Base-by-base conservation (phyloP, 306 rosid genomes). In the Comarum palustre region DNA sequence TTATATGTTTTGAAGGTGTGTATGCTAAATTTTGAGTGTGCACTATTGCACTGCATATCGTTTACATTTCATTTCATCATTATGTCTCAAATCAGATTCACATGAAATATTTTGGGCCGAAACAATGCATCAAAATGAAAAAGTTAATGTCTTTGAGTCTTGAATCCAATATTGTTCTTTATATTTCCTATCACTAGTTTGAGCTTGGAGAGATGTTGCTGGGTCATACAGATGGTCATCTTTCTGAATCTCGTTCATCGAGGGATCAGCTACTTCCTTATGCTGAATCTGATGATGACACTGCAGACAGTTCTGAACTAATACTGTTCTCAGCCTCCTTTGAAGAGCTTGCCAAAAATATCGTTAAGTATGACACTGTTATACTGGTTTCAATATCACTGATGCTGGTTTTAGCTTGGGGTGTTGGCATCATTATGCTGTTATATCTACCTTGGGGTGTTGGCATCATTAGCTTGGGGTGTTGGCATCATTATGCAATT, bases 371-470 rank as follows among this genome's bases (percentile, higher is more conserved):
- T 66, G 98, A 94, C 73, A 89, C 88, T 3, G 70, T 91, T 77
- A 86, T 94, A 77, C 91, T 94, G 97, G 82, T 94, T 72, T 84
- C 90, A 72, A 90, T 94, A 77, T 94, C 98, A 31, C 68, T 91
- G 4, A 81, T 94, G 76, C 89, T 94, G 74, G 86, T 89, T 68
- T 83, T 89, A 77, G 98, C 97, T 72, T 94, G 98, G 98, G 97
- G 98, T 71, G 55, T 85, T 76, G 98, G 98, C 38, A 72, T 93
- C 76, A 66, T 93, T 64, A 87, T 93, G 97, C 85, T 93, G 75
- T 84, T 93, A 52, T 93, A 91, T 87, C 88, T 93, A 36, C 98
- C 98, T 70, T 94, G 98, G 98, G 97, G 98, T 71, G 55, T 85
- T 76, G 98, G 98, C 38, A 72, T 93, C 76, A 66, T 83, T 89